These are phyloP conservation scores for Elongisporangium anandrum DNA, from an alignment of 352 stramenopile species.

Conservation along the genomic window DNA sequence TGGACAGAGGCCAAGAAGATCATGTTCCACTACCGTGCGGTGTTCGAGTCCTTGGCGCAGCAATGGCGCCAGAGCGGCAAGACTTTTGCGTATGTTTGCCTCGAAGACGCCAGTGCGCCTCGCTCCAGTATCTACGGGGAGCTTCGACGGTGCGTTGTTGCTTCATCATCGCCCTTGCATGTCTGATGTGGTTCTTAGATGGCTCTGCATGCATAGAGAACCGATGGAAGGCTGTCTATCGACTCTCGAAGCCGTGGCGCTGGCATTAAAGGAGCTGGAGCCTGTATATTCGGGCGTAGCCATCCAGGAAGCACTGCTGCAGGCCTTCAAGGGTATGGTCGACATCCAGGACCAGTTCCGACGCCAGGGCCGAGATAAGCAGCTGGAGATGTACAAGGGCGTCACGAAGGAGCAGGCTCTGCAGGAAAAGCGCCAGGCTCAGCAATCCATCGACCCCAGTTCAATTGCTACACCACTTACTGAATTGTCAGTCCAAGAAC, in stretches of 20 bases:
- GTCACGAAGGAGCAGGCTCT: constrained; percentile 38
- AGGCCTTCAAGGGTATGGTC: constrained; percentile 57
- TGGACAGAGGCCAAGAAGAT: constrained; percentile 84
- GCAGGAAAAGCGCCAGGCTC: constrained; percentile 11
- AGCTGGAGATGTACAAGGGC: constrained; percentile 30
- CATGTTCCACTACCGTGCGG: constrained; percentile 34
- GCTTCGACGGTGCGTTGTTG: constrained; percentile 27
- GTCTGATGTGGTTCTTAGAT: background rate
- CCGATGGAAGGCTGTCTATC: constrained; percentile 72
- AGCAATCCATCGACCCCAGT: constrained; percentile 4
- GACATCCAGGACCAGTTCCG: constrained; percentile 45
- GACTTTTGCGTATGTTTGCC: constrained; percentile 43
- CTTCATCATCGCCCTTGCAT: background rate
- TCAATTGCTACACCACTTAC: background rate
- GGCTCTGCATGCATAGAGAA: constrained; percentile 27
- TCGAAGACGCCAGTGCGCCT: constrained; percentile 12
- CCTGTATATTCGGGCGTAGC: constrained; percentile 6
- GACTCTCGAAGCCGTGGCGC: constrained; percentile 65
- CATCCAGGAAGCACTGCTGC: constrained; percentile 26
- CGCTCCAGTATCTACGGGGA: constrained; percentile 59
- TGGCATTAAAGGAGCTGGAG: constrained; percentile 42
- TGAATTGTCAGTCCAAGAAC: background rate
- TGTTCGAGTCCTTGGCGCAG: constrained; percentile 29
- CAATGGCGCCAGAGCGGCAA: constrained; percentile 16
- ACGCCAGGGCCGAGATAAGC: constrained; percentile 15